Percentiles rank a stretch among this genome's conserved stretches.
phyloP scores from a whole-genome alignment of 192 early-diverging fungal species.

The Mortierella claussenii region DNA sequence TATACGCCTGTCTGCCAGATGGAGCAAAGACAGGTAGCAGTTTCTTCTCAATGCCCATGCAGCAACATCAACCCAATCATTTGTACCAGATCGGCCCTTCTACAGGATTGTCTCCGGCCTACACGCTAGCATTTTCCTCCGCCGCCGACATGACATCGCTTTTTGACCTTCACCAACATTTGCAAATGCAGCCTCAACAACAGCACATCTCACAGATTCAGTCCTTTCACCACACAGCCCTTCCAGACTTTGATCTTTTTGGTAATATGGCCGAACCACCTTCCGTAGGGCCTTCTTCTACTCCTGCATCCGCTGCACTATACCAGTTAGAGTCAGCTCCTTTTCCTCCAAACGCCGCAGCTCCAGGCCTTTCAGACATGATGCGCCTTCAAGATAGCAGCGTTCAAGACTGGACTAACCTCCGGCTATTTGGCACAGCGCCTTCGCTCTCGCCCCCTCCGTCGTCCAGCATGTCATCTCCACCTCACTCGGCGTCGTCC shows the following conservation, averaged over 20 bases:
- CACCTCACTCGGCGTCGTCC: conserved; percentile 21
- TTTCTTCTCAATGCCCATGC: too few species aligned
- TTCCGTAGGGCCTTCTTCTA: background rate
- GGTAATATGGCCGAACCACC: background rate
- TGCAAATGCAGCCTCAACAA: conserved; percentile 4
- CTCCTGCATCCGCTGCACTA: background rate
- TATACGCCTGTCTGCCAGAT: too few species aligned
- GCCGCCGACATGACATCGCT: background rate
- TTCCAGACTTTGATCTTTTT: background rate
- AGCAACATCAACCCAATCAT: background rate
- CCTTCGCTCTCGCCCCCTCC: background rate
- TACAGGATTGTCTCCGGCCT: background rate
- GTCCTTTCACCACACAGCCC: background rate
- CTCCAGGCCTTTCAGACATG: background rate
- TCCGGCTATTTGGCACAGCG: background rate
- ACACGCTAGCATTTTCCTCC: background rate
- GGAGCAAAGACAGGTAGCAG: too few species aligned
- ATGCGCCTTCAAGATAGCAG: background rate
- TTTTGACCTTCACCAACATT: background rate
- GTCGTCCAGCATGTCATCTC: conserved; percentile 20
- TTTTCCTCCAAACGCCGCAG: background rate
- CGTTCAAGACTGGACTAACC: background rate
- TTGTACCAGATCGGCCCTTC: background rate
- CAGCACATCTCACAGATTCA: conserved; percentile 4
- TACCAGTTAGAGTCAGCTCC: background rate